Conservation (phyloP, 768 basidiomycete genomes). For the Suillus variegatus region DNA sequence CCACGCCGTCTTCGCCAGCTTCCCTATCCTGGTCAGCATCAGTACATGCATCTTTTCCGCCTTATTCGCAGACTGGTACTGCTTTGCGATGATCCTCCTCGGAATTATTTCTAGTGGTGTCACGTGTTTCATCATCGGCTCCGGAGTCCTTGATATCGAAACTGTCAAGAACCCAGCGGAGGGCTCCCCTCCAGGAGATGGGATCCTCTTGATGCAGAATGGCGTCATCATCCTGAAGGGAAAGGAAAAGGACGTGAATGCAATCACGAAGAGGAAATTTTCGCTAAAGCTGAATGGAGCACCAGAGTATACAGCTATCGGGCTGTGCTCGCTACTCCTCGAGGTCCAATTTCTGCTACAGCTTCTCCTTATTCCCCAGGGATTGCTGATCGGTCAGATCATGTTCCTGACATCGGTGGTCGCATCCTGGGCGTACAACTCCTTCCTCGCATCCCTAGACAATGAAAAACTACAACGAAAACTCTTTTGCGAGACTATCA, state of each 20-base stretch:
- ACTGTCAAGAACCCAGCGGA: constrained; percentile 15
- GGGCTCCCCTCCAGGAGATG: constrained; percentile 24
- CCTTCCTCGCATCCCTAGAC: constrained; percentile 34
- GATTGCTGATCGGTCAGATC: constrained; percentile 32
- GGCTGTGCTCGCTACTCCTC: constrained; percentile 27
- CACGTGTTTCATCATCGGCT: constrained; percentile 27
- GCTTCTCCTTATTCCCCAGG: constrained; percentile 34
- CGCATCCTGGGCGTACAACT: constrained; percentile 34
- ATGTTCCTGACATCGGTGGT: constrained; percentile 32
- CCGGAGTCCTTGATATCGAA: constrained; percentile 22
- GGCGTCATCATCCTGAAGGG: constrained; percentile 28
- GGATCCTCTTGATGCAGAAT: constrained; percentile 22
- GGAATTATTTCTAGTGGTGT: constrained; percentile 31
- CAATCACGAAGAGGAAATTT: constrained; percentile 30
- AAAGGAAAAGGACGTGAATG: constrained; percentile 22
- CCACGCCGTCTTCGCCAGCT: constrained; percentile 12
- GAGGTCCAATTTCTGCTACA: constrained; percentile 31
- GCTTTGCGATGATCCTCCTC: constrained; percentile 31
- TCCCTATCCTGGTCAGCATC: constrained; percentile 27
- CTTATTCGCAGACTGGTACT: constrained; percentile 30
- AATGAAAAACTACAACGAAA: constrained; percentile 23
- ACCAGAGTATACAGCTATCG: constrained; percentile 10
- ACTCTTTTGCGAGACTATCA: constrained; percentile 10
- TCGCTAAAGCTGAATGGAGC: constrained; percentile 17
- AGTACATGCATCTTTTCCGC: constrained; percentile 23